A percentile compares a stretch with the other conserved stretches of the same genome.
Evolutionary conservation across 257 asterid genomes (phyloP).

Genomic region (Solanum ahanhuiri): DNA sequence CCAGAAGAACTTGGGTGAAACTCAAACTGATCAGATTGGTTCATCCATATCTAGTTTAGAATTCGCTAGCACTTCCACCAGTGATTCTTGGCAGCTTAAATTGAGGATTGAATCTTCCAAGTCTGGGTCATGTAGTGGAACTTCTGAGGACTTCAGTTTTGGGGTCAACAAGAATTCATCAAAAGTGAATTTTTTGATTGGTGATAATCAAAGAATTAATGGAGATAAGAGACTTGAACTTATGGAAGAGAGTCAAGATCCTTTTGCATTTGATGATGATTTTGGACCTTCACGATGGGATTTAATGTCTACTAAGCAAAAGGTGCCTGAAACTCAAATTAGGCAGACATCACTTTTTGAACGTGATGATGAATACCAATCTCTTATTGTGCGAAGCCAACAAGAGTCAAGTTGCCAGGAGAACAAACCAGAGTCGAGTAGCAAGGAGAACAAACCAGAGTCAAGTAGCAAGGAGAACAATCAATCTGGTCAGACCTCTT

Average conservation of each 20-base stretch:
- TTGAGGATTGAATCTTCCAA: conserved; percentile 47
- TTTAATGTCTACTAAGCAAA: conserved; percentile 38
- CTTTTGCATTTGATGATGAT: conserved; percentile 67
- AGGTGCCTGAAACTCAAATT: conserved; percentile 18
- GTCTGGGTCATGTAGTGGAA: conserved; percentile 45
- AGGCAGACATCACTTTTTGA: conserved; percentile 13
- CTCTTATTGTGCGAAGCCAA: conserved; percentile 23
- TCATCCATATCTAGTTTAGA: conserved; percentile 24
- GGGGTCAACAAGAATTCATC: conserved; percentile 18
- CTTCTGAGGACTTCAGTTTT: conserved; percentile 20
- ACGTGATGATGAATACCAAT: conserved; percentile 14
- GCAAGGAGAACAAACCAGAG: conserved; percentile 23
- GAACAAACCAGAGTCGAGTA: conserved; percentile 26
- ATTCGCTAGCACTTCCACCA: conserved; percentile 11
- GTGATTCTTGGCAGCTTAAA: conserved; percentile 41
- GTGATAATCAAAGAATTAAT: conserved; percentile 13
- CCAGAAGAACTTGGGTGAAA: conserved; percentile 23
- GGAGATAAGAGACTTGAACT: conserved; percentile 15
- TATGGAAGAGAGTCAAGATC: conserved; percentile 50
- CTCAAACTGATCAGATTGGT: conserved; percentile 21
- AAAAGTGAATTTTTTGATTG: conserved; percentile 13
- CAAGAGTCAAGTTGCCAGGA: conserved; percentile 29
- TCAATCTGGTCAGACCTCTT: conserved; percentile 30
- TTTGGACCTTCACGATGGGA: conserved; percentile 80
- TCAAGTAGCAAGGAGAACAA: conserved; percentile 15